Evolutionary conservation across 805 yeast species (phyloP), one percentile per base, ranked within the genome.

Genomic region (Candida silvicultrix): DNA sequence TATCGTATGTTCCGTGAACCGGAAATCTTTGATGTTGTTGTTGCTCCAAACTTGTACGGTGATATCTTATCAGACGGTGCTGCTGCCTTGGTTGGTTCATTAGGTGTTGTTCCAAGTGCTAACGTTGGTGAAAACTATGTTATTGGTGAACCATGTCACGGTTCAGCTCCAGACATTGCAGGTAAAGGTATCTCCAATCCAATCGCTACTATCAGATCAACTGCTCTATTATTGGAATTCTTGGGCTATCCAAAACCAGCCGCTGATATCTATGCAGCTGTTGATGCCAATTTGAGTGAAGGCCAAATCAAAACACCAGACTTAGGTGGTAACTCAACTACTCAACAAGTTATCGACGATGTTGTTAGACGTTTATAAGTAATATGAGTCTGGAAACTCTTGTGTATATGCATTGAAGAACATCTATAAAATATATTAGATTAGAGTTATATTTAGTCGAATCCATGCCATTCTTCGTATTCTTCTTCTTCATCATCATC

Each of bases 1-100:
- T 94, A 94, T 81, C 80, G 96, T 68, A 81, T 94, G 94, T 94
- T 94, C 82, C 83, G 98, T 70, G 97, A 94, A 70, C 99, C 99
- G 44, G 89, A 89, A 63, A 83, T 87, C 67, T 94, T 94, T 62
- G 99, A 94, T 64, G 99, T 94, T 53, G 94, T 94, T 35, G 99
- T 94, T 45, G 99, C 98, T 51, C 99, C 99, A 59, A 94, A 94
- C 77, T 77, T 94, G 66, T 94, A 94, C 68, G 99, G 99, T 67
- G 99, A 94, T 68, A 89, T 94, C 55, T 75, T 94, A 58, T 85
- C 95, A 53, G 98, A 90, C 65, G 98, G 97, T 70, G 98, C 98
- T 46, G 98, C 98, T 56, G 97, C 98, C 15, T 77, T 90, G 47
- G 96, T 92, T 48, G 99, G 99, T 43, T 92, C 98, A 28, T 78